Percentiles rank a stretch among this genome's conserved stretches.
Evolutionary conservation across 2,329 filamentous ascomycete genomes (phyloP).

Genomic region (Penicillium thymicola): DNA sequence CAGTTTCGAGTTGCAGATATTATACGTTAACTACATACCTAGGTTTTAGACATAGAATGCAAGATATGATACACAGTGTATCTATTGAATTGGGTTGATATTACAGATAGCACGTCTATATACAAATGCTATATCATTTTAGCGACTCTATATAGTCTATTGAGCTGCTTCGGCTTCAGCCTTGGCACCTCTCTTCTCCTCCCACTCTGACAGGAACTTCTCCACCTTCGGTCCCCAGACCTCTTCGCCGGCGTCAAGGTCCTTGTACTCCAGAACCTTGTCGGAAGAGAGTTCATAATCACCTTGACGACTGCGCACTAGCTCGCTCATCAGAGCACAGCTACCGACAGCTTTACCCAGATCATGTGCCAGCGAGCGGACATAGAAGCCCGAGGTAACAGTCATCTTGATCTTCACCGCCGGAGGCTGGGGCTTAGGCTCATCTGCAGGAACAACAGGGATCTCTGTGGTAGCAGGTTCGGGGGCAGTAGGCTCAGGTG

Average conservation of each 20-base stretch:
- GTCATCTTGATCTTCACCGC: constrained; percentile 84
- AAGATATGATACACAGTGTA: neutral
- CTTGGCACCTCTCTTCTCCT: constrained; percentile 38
- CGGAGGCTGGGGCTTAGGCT: constrained; percentile 48
- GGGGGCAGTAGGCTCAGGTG: constrained; percentile 11
- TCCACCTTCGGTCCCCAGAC: constrained; percentile 77
- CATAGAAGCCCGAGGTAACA: constrained; percentile 94
- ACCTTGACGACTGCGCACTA: constrained; percentile 76
- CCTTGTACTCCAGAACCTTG: constrained; percentile 75
- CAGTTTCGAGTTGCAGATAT: neutral
- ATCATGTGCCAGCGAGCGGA: constrained; percentile 89
- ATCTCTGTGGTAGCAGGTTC: constrained; percentile 13
- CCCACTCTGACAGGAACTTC: constrained; percentile 54
- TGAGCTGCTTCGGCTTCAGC: constrained; percentile 7
- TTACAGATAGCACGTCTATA: constrained; percentile 1
- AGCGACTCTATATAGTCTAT: neutral
- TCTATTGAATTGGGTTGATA: neutral
- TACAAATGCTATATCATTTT: constrained; percentile 1
- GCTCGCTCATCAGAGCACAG: constrained; percentile 78
- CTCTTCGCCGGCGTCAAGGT: constrained; percentile 71
- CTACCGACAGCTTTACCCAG: constrained; percentile 78
- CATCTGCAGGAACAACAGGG: constrained; percentile 16
- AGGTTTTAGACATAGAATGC: neutral
- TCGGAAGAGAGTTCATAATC: constrained; percentile 68
- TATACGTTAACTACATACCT: too few relatives aligned